These are phyloP conservation scores for Stagonosporopsis vannaccii DNA, from an alignment of 2,329 filamentous ascomycete species.

Conservation along the genomic window DNA sequence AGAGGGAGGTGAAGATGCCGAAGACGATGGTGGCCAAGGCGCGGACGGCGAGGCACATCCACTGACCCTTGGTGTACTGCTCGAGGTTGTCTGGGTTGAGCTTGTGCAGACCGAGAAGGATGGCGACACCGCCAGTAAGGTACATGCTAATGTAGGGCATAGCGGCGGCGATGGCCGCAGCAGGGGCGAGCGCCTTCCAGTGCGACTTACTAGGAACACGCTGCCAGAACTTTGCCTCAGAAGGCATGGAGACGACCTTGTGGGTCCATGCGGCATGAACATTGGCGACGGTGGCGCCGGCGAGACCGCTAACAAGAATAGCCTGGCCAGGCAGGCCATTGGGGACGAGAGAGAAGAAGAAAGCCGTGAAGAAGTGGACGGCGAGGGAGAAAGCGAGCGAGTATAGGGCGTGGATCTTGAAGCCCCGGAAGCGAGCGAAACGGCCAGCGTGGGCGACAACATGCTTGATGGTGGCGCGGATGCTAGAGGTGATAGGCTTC, in stretches of 20 bases:
- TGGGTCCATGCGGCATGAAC: slow-evolving; percentile 83
- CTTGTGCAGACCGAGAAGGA: slow-evolving; percentile 48
- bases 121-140: slow-evolving; percentile 56
- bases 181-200: slow-evolving; percentile 72
- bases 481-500: slow-evolving; percentile 67
- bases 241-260: slow-evolving; percentile 77
- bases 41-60: slow-evolving; percentile 51
- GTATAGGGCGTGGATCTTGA: slow-evolving; percentile 57
- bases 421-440: slow-evolving; percentile 73
- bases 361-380: slow-evolving; percentile 34
- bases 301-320: slow-evolving; percentile 63
- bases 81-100: slow-evolving; percentile 42
- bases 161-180: slow-evolving; percentile 70
- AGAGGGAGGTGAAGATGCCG: slow-evolving; percentile 61
- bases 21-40: slow-evolving; percentile 48
- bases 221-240: slow-evolving; percentile 65
- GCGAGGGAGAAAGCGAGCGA: slow-evolving; percentile 37
- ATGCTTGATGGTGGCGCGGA: slow-evolving; percentile 65
- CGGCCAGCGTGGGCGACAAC: slow-evolving; percentile 70
- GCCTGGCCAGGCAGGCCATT: slow-evolving; percentile 53
- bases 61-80: slow-evolving; percentile 44
- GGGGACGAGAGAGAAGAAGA: slow-evolving; percentile 56
- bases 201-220: slow-evolving; percentile 72
- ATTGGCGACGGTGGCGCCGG: slow-evolving; percentile 69
- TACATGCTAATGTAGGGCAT: slow-evolving; percentile 62